Evolutionary conservation across 2,329 filamentous ascomycete genomes (phyloP).

Genomic region (Diaporthe nobilis): DNA sequence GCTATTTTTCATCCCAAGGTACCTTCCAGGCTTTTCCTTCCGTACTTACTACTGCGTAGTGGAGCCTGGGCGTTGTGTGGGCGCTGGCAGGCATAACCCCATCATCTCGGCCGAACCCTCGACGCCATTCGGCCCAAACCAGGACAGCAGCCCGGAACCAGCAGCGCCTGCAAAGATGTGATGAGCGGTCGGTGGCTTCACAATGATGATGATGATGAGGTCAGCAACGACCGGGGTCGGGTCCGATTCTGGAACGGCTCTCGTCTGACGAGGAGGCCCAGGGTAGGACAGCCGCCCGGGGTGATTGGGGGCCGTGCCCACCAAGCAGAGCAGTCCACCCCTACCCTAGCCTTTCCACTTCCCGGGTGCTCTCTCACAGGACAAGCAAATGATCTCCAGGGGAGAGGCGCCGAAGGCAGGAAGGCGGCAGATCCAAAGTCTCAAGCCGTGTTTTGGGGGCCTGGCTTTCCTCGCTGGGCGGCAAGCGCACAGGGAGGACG

Average conservation of each 20-base stretch:
- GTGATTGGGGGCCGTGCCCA: constrained; percentile 12
- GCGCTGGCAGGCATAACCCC: constrained; percentile 6
- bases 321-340: background rate
- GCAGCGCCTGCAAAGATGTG: background rate
- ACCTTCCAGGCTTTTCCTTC: background rate
- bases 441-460: constrained; percentile 35
- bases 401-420: constrained; percentile 19
- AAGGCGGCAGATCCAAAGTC: constrained; percentile 31
- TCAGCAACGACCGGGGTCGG: constrained; percentile 14
- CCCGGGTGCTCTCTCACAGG: background rate
- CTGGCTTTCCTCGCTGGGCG: background rate
- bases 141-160: background rate
- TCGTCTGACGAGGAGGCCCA: constrained; percentile 25
- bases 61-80: constrained; percentile 5
- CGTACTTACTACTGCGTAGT: background rate
- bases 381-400: constrained; percentile 35
- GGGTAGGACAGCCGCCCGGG: background rate
- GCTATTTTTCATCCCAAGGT: constrained; percentile 9
- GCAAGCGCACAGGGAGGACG: background rate
- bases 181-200: too few relatives aligned
- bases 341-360: too few relatives aligned
- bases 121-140: background rate
- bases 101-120: constrained; percentile 11
- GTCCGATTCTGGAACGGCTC: constrained; percentile 18
- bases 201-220: background rate